phyloP scores from a whole-genome alignment of 2,329 filamentous ascomycete genomes.

The Nemania abortiva region DNA sequence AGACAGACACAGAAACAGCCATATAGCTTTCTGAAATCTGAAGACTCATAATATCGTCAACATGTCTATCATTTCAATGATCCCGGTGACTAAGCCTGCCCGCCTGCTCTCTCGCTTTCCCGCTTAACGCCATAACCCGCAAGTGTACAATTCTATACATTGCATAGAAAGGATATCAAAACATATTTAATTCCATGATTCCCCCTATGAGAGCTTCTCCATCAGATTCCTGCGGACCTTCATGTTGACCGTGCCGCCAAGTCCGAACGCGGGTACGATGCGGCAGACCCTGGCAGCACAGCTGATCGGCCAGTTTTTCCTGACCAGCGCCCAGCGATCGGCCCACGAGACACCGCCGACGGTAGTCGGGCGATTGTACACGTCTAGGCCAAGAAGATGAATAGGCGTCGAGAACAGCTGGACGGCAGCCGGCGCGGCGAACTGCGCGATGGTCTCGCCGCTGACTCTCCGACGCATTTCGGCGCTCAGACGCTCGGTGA shows the following conservation, averaged over 20 bases:
- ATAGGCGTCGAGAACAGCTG: constrained; percentile 86
- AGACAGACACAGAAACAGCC: neutral
- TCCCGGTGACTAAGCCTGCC: constrained; percentile 12
- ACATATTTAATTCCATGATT: neutral
- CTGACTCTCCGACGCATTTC: constrained; percentile 64
- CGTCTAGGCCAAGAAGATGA: constrained; percentile 85
- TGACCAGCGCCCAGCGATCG: constrained; percentile 76
- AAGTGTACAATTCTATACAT: constrained; percentile 23
- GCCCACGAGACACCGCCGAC: constrained; percentile 54
- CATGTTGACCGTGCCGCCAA: constrained; percentile 87
- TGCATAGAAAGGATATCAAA: constrained; percentile 17
- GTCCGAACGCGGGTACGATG: constrained; percentile 89
- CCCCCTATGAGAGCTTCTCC: constrained; percentile 62
- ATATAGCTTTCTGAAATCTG: neutral
- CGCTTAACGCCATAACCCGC: constrained; percentile 40
- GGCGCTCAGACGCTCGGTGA: constrained; percentile 67
- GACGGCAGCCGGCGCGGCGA: constrained; percentile 80
- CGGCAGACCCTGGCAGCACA: constrained; percentile 81
- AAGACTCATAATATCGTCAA: constrained; percentile 7
- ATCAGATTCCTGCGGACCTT: constrained; percentile 77
- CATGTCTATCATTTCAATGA: constrained; percentile 16
- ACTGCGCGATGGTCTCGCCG: constrained; percentile 78
- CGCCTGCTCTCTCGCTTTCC: constrained; percentile 23
- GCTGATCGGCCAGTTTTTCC: constrained; percentile 80
- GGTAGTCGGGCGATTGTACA: constrained; percentile 77